Evolutionary conservation across 1,284 basidiomycete species (phyloP).

Genomic region (Cutaneotrichosporon cavernicola): DNA sequence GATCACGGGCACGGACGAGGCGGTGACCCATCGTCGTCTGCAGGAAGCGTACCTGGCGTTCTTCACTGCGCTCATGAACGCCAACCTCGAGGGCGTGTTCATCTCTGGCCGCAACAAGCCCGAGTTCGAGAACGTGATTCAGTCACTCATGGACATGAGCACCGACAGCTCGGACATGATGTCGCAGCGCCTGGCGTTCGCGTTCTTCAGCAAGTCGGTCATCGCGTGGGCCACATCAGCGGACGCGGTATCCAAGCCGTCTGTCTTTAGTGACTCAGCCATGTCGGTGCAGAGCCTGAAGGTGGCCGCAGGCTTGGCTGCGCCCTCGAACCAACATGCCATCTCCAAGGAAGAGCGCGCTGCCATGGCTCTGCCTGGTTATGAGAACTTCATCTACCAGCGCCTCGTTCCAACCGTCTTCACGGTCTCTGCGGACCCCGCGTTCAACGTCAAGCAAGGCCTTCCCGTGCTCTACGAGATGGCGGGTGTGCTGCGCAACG

Average conservation of each 20-base stretch:
- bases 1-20: slow-evolving; percentile 86
- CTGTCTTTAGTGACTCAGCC: slow-evolving; percentile 45
- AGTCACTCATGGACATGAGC: slow-evolving; percentile 61
- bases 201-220: slow-evolving; percentile 70
- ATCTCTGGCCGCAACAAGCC: slow-evolving; percentile 72
- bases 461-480: slow-evolving; percentile 82
- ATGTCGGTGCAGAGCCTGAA: slow-evolving; percentile 48
- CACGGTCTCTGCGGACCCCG: slow-evolving; percentile 70
- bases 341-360: slow-evolving; percentile 43
- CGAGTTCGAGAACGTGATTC: slow-evolving; percentile 74
- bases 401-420: slow-evolving; percentile 80
- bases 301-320: slow-evolving; percentile 47
- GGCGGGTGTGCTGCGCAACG: slow-evolving; percentile 74
- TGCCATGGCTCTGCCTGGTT: slow-evolving; percentile 72
- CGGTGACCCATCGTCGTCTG: slow-evolving; percentile 75
- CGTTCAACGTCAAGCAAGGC: slow-evolving; percentile 85
- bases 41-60: slow-evolving; percentile 87
- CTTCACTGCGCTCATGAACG: slow-evolving; percentile 76
- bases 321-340: slow-evolving; percentile 42
- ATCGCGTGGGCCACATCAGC: slow-evolving; percentile 72
- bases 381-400: slow-evolving; percentile 90
- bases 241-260: slow-evolving; percentile 44
- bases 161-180: slow-evolving; percentile 69
- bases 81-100: slow-evolving; percentile 79
- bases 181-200: slow-evolving; percentile 77